phyloP scores from a whole-genome alignment of 768 basidiomycete species.

The Amanita inopinata region DNA sequence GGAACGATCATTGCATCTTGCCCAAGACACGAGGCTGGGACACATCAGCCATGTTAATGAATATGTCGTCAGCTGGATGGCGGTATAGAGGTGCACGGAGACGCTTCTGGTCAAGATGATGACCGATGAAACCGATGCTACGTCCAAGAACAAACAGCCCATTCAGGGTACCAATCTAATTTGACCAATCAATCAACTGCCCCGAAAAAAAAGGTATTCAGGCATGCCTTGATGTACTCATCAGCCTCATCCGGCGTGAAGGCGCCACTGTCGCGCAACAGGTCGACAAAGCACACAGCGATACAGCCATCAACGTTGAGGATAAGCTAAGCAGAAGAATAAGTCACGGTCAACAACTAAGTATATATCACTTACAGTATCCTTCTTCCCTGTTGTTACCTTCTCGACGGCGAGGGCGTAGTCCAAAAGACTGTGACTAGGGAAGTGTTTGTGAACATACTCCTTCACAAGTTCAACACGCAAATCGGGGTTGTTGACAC shows the following conservation, averaged over 20 bases:
- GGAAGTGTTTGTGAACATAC: constrained; percentile 94
- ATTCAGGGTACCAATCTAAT: constrained; percentile 80
- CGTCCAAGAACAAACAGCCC: constrained; percentile 96
- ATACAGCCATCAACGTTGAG: constrained; percentile 96
- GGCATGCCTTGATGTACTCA: constrained; percentile 85
- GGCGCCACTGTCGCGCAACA: constrained; percentile 84
- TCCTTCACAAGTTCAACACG: constrained; percentile 93
- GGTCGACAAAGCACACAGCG: constrained; percentile 93
- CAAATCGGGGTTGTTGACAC: constrained; percentile 90
- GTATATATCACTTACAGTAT: constrained; percentile 47
- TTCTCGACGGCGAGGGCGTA: constrained; percentile 96
- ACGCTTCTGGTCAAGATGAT: constrained; percentile 94
- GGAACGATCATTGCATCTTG: constrained; percentile 25
- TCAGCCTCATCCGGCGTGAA: constrained; percentile 95
- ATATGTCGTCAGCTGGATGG: constrained; percentile 92
- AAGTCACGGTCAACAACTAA: neutral
- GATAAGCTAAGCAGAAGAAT: constrained; percentile 53
- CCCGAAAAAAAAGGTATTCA: neutral
- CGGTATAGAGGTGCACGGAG: constrained; percentile 89
- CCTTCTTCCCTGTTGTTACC: constrained; percentile 96
- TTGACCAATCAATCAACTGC: neutral
- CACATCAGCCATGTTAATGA: constrained; percentile 87
- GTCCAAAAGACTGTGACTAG: constrained; percentile 84
- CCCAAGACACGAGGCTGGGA: constrained; percentile 74
- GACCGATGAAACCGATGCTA: constrained; percentile 95